Evolutionary conservation across 495 filamentous ascomycete species (phyloP).

Genomic region (Astrothelium macrocarpum): DNA sequence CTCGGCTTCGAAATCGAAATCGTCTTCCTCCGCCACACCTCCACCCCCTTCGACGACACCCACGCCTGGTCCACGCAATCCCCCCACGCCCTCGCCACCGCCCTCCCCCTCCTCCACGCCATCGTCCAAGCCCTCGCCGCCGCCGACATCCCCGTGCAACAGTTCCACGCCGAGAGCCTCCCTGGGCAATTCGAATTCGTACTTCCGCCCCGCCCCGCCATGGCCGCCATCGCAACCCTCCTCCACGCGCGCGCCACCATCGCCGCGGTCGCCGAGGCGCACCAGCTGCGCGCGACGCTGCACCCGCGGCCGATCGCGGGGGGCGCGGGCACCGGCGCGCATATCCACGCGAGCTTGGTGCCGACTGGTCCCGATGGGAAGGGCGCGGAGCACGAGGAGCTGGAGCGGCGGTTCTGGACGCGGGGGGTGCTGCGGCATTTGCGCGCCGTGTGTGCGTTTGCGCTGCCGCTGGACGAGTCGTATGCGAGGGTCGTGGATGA

Average conservation of each 20-base stretch:
- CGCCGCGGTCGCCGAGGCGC: slow-evolving; percentile 43
- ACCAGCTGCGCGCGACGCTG: slow-evolving; percentile 62
- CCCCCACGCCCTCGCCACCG: slow-evolving; percentile 42
- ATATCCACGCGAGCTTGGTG: slow-evolving; percentile 58
- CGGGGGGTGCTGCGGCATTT: slow-evolving; percentile 58
- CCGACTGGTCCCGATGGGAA: slow-evolving; percentile 56
- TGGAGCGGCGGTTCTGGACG: slow-evolving; percentile 43
- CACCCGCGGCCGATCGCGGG: slow-evolving; percentile 58
- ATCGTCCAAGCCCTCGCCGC: slow-evolving; percentile 47
- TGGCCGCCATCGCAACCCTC: slow-evolving; percentile 63
- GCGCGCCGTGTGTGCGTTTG: slow-evolving; percentile 54
- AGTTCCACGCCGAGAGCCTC: slow-evolving; percentile 69
- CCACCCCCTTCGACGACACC: slow-evolving; percentile 27
- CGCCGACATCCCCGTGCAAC: slow-evolving; percentile 57
- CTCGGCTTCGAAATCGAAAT: slow-evolving; percentile 82
- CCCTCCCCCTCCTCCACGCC: slow-evolving; percentile 53
- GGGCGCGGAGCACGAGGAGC: slow-evolving; percentile 23
- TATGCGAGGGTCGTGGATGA: slow-evolving; percentile 58
- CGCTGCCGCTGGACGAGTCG: slow-evolving; percentile 46
- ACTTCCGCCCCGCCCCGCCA: slow-evolving; percentile 52
- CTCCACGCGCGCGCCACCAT: slow-evolving; percentile 65
- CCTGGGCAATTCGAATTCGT: slow-evolving; percentile 77
- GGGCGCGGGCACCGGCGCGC: slow-evolving; percentile 54
- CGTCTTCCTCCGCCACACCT: slow-evolving; percentile 47
- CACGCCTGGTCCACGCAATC: slow-evolving; percentile 57